Percentiles rank a stretch among this genome's conserved stretches.
phyloP scores from a whole-genome alignment of 2,329 filamentous ascomycete species.

The Hyphodiscus sp. region DNA sequence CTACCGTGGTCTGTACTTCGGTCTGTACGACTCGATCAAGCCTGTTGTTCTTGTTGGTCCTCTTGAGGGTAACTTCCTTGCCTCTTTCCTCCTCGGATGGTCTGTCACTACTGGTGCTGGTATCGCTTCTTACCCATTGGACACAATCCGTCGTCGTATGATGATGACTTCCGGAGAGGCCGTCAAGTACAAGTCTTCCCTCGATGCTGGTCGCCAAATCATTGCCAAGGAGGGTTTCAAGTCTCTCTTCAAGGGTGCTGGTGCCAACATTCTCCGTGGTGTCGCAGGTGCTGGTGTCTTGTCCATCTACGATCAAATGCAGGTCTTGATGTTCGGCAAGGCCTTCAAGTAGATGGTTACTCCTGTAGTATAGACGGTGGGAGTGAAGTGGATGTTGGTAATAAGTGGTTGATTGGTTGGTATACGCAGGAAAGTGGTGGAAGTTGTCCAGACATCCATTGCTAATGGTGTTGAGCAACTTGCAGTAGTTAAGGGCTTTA shows the following conservation, averaged over 20 bases:
- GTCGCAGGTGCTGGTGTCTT: slow-evolving; percentile 99
- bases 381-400: slow-evolving; percentile 15
- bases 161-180: slow-evolving; percentile 98
- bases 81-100: slow-evolving; percentile 98
- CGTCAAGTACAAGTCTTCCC: slow-evolving; percentile 98
- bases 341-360: slow-evolving; percentile 70
- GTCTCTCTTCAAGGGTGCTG: slow-evolving; percentile 99
- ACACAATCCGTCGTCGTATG: slow-evolving; percentile 99
- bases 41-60: slow-evolving; percentile 86
- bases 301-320: slow-evolving; percentile 99
- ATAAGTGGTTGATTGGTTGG: slow-evolving; percentile 15
- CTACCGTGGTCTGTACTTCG: slow-evolving; percentile 99
- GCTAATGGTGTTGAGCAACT: slow-evolving; percentile 31
- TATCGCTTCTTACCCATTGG: slow-evolving; percentile 99
- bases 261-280: slow-evolving; percentile 99
- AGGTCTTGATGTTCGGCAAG: slow-evolving; percentile 99
- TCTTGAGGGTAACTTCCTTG: slow-evolving; percentile 98
- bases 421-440: slow-evolving; percentile 20
- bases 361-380: slow-evolving; percentile 21
- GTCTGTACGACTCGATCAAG: slow-evolving; percentile 99
- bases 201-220: slow-evolving; percentile 96
- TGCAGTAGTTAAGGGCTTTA: slow-evolving; percentile 25
- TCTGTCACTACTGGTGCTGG: slow-evolving; percentile 99
- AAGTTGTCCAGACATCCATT: slow-evolving; percentile 30
- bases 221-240: slow-evolving; percentile 94